Evolutionary conservation across 768 basidiomycete species (phyloP).

Genomic region (Xerocomellus intermedius): DNA sequence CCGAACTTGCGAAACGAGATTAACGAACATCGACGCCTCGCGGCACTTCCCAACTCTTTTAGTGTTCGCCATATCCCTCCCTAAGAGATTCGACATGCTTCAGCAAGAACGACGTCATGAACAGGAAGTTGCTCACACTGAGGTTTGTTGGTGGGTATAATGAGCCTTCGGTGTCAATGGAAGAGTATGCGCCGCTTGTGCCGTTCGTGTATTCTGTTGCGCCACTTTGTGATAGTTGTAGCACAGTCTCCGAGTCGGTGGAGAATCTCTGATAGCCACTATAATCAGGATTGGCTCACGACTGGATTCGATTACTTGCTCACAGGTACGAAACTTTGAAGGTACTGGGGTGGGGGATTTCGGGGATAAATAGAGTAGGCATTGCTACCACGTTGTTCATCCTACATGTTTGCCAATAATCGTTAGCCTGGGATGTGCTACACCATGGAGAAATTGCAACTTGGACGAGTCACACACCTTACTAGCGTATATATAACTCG

Average conservation of each 20-base stretch:
- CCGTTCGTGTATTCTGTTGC: constrained; percentile 6
- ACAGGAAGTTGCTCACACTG: constrained; percentile 11
- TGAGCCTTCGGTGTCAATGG: constrained; percentile 12
- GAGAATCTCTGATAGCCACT: constrained; percentile 25
- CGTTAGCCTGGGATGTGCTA: not conserved
- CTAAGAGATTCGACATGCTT: constrained; percentile 6
- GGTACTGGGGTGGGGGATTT: constrained; percentile 14
- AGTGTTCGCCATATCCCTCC: constrained; percentile 19
- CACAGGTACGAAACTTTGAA: constrained; percentile 30
- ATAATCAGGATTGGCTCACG: not conserved
- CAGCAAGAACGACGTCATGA: not conserved
- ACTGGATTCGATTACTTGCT: not conserved
- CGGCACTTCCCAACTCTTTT: constrained; percentile 6
- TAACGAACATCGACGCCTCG: constrained; percentile 16
- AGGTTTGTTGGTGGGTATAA: constrained; percentile 5
- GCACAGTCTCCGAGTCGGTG: constrained; percentile 22
- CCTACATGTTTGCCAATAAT: constrained; percentile 6
- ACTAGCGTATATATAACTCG: constrained; percentile 26
- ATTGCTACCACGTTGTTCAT: not conserved
- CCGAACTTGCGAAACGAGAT: constrained; percentile 14
- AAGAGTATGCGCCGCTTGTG: not conserved
- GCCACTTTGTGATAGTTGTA: constrained; percentile 9
- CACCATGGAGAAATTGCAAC: not conserved
- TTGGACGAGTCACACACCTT: constrained; percentile 14
- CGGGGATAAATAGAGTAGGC: not conserved